Percentiles rank a stretch among this genome's conserved stretches.
Evolutionary conservation across 805 yeast genomes (phyloP).

Genomic region (Kuraishia cidri): DNA sequence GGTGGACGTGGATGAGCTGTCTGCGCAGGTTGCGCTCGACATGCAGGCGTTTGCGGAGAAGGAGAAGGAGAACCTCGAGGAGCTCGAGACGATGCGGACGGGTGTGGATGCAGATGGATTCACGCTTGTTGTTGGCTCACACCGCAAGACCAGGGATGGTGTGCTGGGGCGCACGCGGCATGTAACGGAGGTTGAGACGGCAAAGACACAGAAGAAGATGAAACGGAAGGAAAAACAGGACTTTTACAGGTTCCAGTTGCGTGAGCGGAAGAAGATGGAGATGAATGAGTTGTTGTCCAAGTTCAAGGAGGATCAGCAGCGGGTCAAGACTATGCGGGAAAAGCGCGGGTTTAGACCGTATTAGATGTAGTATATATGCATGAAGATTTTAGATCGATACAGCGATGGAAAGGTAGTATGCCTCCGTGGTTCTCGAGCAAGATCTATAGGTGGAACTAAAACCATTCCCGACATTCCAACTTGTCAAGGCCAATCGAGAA

Average conservation of each 20-base stretch:
- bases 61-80: conserved; percentile 55
- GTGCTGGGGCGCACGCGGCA: conserved; percentile 37
- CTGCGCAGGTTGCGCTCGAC: conserved; percentile 47
- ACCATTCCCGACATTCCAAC: too few relatives aligned
- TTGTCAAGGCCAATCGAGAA: too few relatives aligned
- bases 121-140: conserved; percentile 81
- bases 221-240: conserved; percentile 77
- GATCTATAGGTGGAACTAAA: too few relatives aligned
- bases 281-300: conserved; percentile 79
- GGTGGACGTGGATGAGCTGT: conserved; percentile 42
- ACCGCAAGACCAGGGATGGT: conserved; percentile 73
- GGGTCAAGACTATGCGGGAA: conserved; percentile 69
- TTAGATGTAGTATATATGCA: too few relatives aligned
- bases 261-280: conserved; percentile 88
- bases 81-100: conserved; percentile 43
- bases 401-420: too few relatives aligned
- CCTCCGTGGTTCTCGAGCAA: too few relatives aligned
- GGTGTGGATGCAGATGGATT: conserved; percentile 91
- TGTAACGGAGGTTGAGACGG: conserved; percentile 13
- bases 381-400: too few relatives aligned
- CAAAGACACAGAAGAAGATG: conserved; percentile 33
- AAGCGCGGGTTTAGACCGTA: conserved; percentile 83
- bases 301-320: conserved; percentile 87
- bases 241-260: conserved; percentile 91
- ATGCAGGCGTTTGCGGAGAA: conserved; percentile 60